Conservation (phyloP, 768 basidiomycete genomes). For the Rhodosporidiobolus odoratus region DNA sequence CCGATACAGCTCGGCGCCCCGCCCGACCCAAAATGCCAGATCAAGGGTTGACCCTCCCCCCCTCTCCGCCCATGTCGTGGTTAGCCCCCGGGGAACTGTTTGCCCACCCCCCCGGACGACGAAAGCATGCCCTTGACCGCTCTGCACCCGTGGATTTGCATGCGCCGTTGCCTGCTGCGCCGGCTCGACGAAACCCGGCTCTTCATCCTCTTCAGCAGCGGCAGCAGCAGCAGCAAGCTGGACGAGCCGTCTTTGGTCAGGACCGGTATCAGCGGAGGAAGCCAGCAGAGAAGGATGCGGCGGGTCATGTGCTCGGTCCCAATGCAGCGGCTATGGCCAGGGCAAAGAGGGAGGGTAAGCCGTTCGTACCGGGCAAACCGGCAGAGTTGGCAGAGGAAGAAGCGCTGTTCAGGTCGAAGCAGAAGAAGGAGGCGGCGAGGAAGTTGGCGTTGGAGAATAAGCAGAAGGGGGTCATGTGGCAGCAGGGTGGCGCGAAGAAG, state of each 20-base stretch:
- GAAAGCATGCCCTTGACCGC: neutral
- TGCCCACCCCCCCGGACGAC: neutral
- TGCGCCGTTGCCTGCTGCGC: neutral
- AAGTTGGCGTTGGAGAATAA: neutral
- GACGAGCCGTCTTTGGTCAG: neutral
- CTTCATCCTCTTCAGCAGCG: neutral
- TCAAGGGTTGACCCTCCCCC: neutral
- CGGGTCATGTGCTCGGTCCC: conserved; percentile 2
- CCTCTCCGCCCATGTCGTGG: conserved; percentile 7
- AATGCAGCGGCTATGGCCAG: conserved; percentile 16
- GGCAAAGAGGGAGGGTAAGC: conserved; percentile 12
- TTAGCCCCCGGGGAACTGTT: conserved; percentile 26
- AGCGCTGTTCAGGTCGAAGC: neutral
- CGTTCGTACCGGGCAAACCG: conserved; percentile 24
- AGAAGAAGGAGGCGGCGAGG: neutral
- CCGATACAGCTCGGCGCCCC: neutral
- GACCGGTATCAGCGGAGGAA: no score
- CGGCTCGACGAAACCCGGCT: neutral
- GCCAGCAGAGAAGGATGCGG: neutral
- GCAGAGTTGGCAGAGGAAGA: conserved; percentile 3
- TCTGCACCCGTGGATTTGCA: neutral
- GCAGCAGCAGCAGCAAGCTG: neutral
- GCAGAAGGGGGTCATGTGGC: neutral
- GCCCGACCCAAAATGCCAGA: neutral
- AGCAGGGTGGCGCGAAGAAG: neutral